Evolutionary conservation across 148 eudicot genomes (phyloP).

Genomic region (Nepenthes mirabilis): DNA sequence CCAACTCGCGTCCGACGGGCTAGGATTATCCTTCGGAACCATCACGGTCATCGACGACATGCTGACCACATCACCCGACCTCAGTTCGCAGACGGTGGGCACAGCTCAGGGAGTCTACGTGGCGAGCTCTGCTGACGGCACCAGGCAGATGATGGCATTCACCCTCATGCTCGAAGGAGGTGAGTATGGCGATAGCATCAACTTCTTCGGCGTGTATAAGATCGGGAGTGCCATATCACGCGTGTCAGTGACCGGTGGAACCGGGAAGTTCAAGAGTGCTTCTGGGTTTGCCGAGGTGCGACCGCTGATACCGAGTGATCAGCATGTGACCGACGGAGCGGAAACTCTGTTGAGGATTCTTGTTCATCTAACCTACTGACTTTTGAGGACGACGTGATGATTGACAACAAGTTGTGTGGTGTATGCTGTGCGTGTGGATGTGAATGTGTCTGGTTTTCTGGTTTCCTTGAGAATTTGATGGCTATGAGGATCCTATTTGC

Average conservation of each 20-base stretch:
- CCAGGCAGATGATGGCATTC: conserved; percentile 87
- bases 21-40: conserved; percentile 89
- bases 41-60: conserved; percentile 92
- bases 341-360: conserved; percentile 73
- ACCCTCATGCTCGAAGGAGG: conserved; percentile 96
- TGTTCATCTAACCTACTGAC: conserved; percentile 62
- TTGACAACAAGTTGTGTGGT: not conserved
- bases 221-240: conserved; percentile 68
- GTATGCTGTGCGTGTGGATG: conserved; percentile 11
- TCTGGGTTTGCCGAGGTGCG: conserved; percentile 90
- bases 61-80: conserved; percentile 59
- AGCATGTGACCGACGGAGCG: conserved; percentile 58
- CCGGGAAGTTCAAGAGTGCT: conserved; percentile 78
- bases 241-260: conserved; percentile 83
- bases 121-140: conserved; percentile 78
- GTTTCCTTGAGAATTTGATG: conserved; percentile 1
- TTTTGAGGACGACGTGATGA: conserved; percentile 2
- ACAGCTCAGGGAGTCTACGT: conserved; percentile 87
- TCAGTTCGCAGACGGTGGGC: conserved; percentile 67
- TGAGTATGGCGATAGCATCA: conserved; percentile 89
- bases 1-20: conserved; percentile 76
- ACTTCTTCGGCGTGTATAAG: conserved; percentile 81
- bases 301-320: conserved; percentile 71
- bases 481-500: too few species aligned
- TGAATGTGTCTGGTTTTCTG: conserved; percentile 12